Base-by-base conservation (phyloP, 768 basidiomycete species). In the Artomyces pyxidatus region DNA sequence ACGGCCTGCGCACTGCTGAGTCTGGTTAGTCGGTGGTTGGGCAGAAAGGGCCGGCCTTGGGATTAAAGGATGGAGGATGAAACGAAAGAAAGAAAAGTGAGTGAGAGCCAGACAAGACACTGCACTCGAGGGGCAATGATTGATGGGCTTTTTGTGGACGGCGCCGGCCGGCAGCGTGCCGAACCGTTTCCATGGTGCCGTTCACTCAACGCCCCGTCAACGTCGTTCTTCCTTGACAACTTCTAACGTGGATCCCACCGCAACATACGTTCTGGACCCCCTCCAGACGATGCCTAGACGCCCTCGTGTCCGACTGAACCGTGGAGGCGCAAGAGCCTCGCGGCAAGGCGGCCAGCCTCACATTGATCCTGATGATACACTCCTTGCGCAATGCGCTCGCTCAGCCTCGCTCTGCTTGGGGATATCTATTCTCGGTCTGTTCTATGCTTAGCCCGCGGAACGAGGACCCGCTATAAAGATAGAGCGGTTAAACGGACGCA, bases 231-330 rank as follows among this genome's bases (percentile, higher is more conserved):
- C n/a, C n/a, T n/a, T n/a, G n/a, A n/a, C n/a, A n/a, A n/a, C n/a
- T n/a, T n/a, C n/a, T n/a, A n/a, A n/a, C n/a, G n/a, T n/a, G n/a
- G n/a, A n/a, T n/a, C n/a, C n/a, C n/a, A n/a, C n/a, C n/a, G n/a
- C n/a, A n/a, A n/a, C n/a, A n/a, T n/a, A n/a, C n/a, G n/a, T 11
- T 56, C 54, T 25, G 52, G 44, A 8, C 26, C 40, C 35, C 5
- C 14, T 11, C 35, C 35, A 5, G 19, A 14, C 35, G 35, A 14
- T 37, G 35, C 35, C 3, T 3, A 3, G 3, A 12, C 40, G 9
- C 7, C 40, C 40, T 40, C 39, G 22, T 41, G 21, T n/a, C 12
- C 19, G 37, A 16, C 37, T n/a, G n/a, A n/a, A n/a, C n/a, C n/a
- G n/a, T n/a, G n/a, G n/a, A n/a, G n/a, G n/a, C n/a, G n/a, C n/a